Percentiles rank a stretch among this genome's conserved stretches.
Conservation (phyloP, 1,284 basidiomycete species). For the Erythrobasidium hasegawianum region DNA sequence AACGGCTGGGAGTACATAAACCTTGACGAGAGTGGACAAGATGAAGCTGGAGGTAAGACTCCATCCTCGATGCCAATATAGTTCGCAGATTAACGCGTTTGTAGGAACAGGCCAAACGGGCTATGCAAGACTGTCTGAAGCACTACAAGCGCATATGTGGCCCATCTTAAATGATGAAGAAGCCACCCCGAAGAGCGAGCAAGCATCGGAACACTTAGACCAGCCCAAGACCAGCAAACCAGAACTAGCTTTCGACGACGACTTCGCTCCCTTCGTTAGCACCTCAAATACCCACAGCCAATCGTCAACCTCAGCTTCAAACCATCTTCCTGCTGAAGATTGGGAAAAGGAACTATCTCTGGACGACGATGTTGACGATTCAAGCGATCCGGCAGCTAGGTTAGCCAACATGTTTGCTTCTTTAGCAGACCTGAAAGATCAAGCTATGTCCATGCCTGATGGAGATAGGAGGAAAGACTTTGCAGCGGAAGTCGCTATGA, state of each 20-base stretch:
- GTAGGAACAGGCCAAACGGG: constrained; percentile 32
- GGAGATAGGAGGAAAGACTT: constrained; percentile 11
- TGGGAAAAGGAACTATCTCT: background rate
- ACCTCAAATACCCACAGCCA: background rate
- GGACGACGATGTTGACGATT: constrained; percentile 4
- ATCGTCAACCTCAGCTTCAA: background rate
- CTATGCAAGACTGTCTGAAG: constrained; percentile 20
- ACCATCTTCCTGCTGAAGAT: background rate
- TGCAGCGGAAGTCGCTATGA: constrained; percentile 29
- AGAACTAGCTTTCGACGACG: constrained; percentile 23
- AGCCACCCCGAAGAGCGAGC: background rate
- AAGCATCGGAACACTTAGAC: background rate
- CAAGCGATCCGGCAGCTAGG: constrained; percentile 19
- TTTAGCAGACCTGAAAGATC: constrained; percentile 18
- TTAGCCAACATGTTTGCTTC: constrained; percentile 28
- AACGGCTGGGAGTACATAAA: constrained; percentile 29
- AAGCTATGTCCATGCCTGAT: constrained; percentile 20
- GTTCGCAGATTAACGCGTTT: too few relatives aligned
- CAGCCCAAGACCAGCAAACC: background rate
- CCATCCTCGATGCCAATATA: too few relatives aligned
- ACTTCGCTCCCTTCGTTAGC: constrained; percentile 26
- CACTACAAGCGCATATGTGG: constrained; percentile 34
- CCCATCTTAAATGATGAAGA: constrained; percentile 11
- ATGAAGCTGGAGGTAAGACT: constrained; percentile 23
- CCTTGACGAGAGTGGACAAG: constrained; percentile 9